phyloP scores from a whole-genome alignment of 2,329 filamentous ascomycete species.

The Boeremia exigua region DNA sequence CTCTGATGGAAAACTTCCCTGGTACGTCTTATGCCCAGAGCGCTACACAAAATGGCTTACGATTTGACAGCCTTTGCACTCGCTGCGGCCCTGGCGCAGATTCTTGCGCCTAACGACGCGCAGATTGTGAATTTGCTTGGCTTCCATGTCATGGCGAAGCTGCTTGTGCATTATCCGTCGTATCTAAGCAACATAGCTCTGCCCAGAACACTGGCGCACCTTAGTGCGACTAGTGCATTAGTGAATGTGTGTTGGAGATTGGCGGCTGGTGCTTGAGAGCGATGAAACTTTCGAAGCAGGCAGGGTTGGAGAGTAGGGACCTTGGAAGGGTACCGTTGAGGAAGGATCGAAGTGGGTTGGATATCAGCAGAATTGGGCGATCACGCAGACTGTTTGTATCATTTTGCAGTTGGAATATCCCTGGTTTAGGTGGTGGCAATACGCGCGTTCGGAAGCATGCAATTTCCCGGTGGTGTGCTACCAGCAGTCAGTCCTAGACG shows the following conservation, averaged over 20 bases:
- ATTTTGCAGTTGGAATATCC: too few species aligned
- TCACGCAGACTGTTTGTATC: too few species aligned
- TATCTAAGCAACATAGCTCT: slow-evolving; percentile 28
- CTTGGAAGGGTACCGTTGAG: too few species aligned
- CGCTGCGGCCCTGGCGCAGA: slow-evolving; percentile 28
- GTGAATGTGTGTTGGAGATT: slow-evolving; percentile 33
- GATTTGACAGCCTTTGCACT: slow-evolving; percentile 22
- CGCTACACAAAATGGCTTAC: neutral
- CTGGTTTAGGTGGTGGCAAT: too few species aligned
- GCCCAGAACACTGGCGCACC: slow-evolving; percentile 25
- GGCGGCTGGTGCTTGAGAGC: slow-evolving; percentile 18
- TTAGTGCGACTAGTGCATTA: slow-evolving; percentile 30
- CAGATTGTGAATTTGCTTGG: slow-evolving; percentile 31
- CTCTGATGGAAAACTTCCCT: slow-evolving; percentile 33
- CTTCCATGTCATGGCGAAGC: slow-evolving; percentile 30
- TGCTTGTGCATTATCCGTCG: slow-evolving; percentile 29
- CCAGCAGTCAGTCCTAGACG: too few species aligned
- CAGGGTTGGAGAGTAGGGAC: too few species aligned
- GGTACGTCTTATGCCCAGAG: slow-evolving; percentile 2
- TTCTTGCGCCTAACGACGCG: slow-evolving; percentile 29
- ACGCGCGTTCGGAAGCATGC: too few species aligned
- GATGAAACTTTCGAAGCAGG: neutral
- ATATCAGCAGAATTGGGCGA: too few species aligned
- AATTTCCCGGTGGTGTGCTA: too few species aligned
- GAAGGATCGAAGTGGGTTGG: too few species aligned